Conservation (phyloP, 78 protist genomes). For the Cyanophora paradoxa region DNA sequence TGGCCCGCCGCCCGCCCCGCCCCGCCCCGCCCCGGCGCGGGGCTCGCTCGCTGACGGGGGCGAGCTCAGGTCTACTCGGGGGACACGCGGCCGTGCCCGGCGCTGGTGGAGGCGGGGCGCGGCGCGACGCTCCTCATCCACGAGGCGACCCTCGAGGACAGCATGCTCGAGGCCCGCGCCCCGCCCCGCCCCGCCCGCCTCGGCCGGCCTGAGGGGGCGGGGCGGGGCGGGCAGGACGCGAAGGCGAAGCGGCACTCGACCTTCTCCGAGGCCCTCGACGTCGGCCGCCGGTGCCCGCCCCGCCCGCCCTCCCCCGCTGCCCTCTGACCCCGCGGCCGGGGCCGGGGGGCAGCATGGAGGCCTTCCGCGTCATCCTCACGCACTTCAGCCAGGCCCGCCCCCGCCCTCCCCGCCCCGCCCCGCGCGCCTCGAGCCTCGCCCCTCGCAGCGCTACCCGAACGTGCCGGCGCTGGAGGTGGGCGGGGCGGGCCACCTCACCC, state of each 20-base stretch:
- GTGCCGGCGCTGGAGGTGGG: no score
- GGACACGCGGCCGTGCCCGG: conserved; percentile 78
- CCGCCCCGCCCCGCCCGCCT: background rate
- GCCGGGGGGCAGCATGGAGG: no score
- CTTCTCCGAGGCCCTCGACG: conserved; percentile 24
- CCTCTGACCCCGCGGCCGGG: no score
- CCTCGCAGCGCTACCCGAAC: no score
- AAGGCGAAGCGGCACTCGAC: conserved; percentile 14
- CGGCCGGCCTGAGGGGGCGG: background rate
- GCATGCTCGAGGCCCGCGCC: background rate
- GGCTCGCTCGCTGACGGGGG: no score
- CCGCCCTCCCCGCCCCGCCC: no score
- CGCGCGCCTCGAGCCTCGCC: no score
- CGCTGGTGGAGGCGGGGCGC: conserved; percentile 32
- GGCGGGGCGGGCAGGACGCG: background rate
- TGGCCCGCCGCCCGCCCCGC: background rate
- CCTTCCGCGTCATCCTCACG: conserved; percentile 4
- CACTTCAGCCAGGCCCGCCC: no score
- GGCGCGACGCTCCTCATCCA: conserved; percentile 64
- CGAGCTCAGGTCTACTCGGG: conserved; percentile 79
- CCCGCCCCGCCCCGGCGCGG: background rate
- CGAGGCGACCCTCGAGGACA: conserved; percentile 81
- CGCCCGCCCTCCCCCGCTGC: no score
- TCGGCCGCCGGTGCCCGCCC: no score
- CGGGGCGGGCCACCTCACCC: no score